Evolutionary conservation across 2,329 filamentous ascomycete genomes (phyloP).

Genomic region (Byssochlamys sp.): DNA sequence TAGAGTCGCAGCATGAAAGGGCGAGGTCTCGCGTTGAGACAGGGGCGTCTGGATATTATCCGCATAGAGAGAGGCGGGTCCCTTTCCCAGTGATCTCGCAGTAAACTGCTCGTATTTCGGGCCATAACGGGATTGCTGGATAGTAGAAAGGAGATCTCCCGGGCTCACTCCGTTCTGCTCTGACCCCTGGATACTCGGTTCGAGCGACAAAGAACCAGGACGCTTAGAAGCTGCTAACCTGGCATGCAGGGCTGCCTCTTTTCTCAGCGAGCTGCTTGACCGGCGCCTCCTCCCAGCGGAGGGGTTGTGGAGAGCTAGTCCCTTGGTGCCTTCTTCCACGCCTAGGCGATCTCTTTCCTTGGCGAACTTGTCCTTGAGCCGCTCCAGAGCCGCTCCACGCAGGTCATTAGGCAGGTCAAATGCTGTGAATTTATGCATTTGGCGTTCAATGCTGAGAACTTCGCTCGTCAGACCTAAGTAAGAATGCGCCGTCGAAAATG

Average conservation of each 20-base stretch:
- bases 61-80: background rate
- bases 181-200: slow-evolving; percentile 17
- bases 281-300: slow-evolving; percentile 55
- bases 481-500: slow-evolving; percentile 83
- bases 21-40: slow-evolving; percentile 31
- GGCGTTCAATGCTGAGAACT: slow-evolving; percentile 81
- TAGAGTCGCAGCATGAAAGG: slow-evolving; percentile 23
- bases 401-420: slow-evolving; percentile 87
- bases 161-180: slow-evolving; percentile 48
- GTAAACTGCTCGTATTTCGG: slow-evolving; percentile 39
- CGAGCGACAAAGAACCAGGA: slow-evolving; percentile 12
- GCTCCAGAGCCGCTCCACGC: slow-evolving; percentile 68
- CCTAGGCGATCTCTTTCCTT: slow-evolving; percentile 73
- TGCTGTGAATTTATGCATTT: slow-evolving; percentile 85
- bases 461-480: slow-evolving; percentile 88
- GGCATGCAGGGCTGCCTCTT: slow-evolving; percentile 67
- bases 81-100: slow-evolving; percentile 1
- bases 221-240: slow-evolving; percentile 40
- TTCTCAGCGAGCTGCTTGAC: slow-evolving; percentile 65
- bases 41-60: slow-evolving; percentile 30
- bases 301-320: slow-evolving; percentile 87
- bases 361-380: slow-evolving; percentile 86
- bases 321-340: slow-evolving; percentile 74
- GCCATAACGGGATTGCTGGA: slow-evolving; percentile 57
- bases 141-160: slow-evolving; percentile 71